phyloP scores from a whole-genome alignment of 768 basidiomycete species.

The Daedaleopsis nitida region DNA sequence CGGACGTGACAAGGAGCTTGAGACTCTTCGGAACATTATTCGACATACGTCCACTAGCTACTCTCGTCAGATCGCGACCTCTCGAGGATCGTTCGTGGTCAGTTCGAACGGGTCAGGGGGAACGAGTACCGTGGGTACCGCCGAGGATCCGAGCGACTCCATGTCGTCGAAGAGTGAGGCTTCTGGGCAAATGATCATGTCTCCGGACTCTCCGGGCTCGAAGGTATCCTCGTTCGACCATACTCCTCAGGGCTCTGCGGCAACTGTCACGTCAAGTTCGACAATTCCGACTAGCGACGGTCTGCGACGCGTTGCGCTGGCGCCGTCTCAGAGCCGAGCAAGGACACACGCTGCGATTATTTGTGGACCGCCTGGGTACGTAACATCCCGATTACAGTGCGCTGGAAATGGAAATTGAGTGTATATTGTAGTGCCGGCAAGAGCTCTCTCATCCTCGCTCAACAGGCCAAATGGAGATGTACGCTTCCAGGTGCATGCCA shows the following conservation, averaged over 20 bases:
- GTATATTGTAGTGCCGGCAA: conserved; percentile 64
- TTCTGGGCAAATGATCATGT: conserved; percentile 13
- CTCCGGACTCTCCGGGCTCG: conserved; percentile 23
- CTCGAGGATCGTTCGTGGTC: conserved; percentile 43
- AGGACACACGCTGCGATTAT: conserved; percentile 64
- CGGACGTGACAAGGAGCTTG: conserved; percentile 72
- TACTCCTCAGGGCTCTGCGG: conserved; percentile 18
- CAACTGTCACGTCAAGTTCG: conserved; percentile 33
- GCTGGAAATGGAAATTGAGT: not conserved
- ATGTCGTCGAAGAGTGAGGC: conserved; percentile 43
- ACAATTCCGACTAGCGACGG: conserved; percentile 42
- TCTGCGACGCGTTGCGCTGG: conserved; percentile 47
- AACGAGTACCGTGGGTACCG: conserved; percentile 13
- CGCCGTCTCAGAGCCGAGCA: conserved; percentile 40
- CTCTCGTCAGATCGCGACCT: conserved; percentile 50
- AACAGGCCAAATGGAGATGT: conserved; percentile 77
- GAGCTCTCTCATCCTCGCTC: conserved; percentile 66
- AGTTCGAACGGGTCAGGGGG: conserved; percentile 34
- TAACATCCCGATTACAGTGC: not conserved
- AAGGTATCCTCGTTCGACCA: conserved; percentile 19
- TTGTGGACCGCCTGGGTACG: conserved; percentile 64
- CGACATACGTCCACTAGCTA: conserved; percentile 56
- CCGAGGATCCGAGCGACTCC: conserved; percentile 35
- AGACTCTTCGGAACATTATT: conserved; percentile 64
- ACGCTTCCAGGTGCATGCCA: conserved; percentile 19